Evolutionary conservation across 352 stramenopile genomes (phyloP).

Genomic region (Globisporangium barbulae): DNA sequence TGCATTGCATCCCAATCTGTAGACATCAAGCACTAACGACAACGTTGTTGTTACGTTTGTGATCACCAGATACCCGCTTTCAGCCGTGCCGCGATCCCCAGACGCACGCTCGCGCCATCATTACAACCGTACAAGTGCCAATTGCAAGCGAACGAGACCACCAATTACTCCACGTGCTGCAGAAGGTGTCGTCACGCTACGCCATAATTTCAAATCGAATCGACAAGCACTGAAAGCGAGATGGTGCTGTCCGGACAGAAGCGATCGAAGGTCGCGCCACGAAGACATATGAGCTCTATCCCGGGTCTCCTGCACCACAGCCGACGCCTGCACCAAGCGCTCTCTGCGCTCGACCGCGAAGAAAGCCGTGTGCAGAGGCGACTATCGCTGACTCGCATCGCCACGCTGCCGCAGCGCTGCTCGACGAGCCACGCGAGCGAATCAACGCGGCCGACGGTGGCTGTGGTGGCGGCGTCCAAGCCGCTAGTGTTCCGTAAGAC

Average conservation of each 20-base stretch:
- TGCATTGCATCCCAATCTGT: not conserved
- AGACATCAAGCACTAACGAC: not conserved
- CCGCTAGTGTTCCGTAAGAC: conserved; percentile 52
- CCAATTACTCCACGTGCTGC: not conserved
- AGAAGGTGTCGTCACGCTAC: not conserved
- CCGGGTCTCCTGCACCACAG: conserved; percentile 33
- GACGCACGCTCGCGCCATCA: not conserved
- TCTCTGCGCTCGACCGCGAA: conserved; percentile 35
- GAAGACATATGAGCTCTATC: conserved; percentile 29
- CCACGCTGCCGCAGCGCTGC: conserved; percentile 13
- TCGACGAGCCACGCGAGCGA: not conserved
- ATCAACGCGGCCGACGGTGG: not conserved
- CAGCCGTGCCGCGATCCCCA: not conserved
- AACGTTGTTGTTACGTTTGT: not conserved
- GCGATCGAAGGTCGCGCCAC: conserved; percentile 39
- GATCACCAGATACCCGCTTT: not conserved
- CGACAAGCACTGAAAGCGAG: not conserved
- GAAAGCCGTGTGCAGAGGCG: conserved; percentile 26
- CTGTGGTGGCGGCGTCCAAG: conserved; percentile 18
- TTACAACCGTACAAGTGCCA: not conserved
- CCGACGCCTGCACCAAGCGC: conserved; percentile 28
- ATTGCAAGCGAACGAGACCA: not conserved
- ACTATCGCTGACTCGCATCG: conserved; percentile 15
- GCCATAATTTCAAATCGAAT: not conserved
- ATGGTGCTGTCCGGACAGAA: conserved; percentile 22